Evolutionary conservation across 192 early-diverging fungal species (phyloP).

Genomic region (Cladochytrium replicatum): DNA sequence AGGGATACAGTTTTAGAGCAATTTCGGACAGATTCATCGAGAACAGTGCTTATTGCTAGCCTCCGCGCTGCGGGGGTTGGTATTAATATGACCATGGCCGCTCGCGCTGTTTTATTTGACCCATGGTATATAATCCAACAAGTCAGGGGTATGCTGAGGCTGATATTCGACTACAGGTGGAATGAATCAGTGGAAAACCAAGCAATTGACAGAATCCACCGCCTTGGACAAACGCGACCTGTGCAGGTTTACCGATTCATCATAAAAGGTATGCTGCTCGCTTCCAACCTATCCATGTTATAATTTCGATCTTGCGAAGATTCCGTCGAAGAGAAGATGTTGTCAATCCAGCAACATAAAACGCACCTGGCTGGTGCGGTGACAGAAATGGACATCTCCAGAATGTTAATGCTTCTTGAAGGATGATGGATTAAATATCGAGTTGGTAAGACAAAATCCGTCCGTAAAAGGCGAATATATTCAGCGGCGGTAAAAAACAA

Average conservation of each 20-base stretch:
- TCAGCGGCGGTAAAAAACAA: too few species aligned
- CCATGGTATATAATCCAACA: too few species aligned
- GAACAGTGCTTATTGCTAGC: conserved; percentile 25
- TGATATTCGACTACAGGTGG: too few species aligned
- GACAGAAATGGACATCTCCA: too few species aligned
- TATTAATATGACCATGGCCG: conserved; percentile 31
- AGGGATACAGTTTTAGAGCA: conserved; percentile 43
- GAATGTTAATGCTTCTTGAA: too few species aligned
- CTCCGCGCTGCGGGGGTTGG: conserved; percentile 34
- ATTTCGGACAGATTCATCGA: conserved; percentile 54
- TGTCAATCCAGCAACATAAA: conserved; percentile 72
- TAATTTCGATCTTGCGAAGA: too few species aligned
- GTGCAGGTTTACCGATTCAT: conserved; percentile 31
- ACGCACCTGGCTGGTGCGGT: conserved; percentile 35
- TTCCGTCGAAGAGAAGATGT: conserved; percentile 81
- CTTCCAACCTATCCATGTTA: too few species aligned
- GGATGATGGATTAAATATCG: too few species aligned
- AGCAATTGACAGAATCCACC: conserved; percentile 35
- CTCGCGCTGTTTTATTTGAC: conserved; percentile 30
- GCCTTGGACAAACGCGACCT: conserved; percentile 32
- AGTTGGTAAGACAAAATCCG: too few species aligned
- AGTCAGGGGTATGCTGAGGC: too few species aligned
- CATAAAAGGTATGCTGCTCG: too few species aligned
- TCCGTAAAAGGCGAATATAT: too few species aligned
- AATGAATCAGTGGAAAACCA: conserved; percentile 32